Conservation (phyloP, 768 basidiomycete species). For the Tylopilus sp. region DNA sequence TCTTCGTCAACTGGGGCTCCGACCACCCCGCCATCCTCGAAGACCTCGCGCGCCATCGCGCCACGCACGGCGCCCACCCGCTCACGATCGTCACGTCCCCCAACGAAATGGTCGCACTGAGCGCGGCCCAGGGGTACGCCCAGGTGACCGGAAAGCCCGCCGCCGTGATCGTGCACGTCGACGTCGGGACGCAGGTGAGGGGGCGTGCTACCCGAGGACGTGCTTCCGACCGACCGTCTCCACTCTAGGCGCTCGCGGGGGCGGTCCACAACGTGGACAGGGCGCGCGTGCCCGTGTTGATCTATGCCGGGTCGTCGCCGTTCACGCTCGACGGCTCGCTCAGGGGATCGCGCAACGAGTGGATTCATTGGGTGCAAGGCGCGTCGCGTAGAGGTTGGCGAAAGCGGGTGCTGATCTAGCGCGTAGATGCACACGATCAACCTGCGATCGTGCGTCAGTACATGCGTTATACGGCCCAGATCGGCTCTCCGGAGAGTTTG, state of each 20-base stretch:
- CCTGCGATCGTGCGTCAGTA: conserved; percentile 69
- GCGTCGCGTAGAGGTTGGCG: no score
- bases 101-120: conserved; percentile 75
- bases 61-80: conserved; percentile 32
- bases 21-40: conserved; percentile 73
- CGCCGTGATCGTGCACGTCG: conserved; percentile 72
- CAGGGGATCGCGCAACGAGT: conserved; percentile 65
- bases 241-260: conserved; percentile 56
- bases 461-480: conserved; percentile 64
- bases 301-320: conserved; percentile 70
- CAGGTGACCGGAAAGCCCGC: conserved; percentile 65
- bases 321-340: conserved; percentile 54
- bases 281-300: conserved; percentile 57
- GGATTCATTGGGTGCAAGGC: conserved; percentile 75
- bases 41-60: conserved; percentile 58
- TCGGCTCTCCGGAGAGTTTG: conserved; percentile 51
- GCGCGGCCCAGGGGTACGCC: conserved; percentile 68
- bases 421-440: conserved; percentile 66
- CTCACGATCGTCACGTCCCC: conserved; percentile 65
- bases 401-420: background rate
- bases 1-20: conserved; percentile 75
- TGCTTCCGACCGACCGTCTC: background rate
- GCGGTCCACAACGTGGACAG: conserved; percentile 72
- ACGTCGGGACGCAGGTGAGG: conserved; percentile 64
- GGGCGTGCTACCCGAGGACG: no score